These are phyloP conservation scores for Chalciporus piperatoides DNA, from an alignment of 1,284 basidiomycete species.

Conservation along the genomic window DNA sequence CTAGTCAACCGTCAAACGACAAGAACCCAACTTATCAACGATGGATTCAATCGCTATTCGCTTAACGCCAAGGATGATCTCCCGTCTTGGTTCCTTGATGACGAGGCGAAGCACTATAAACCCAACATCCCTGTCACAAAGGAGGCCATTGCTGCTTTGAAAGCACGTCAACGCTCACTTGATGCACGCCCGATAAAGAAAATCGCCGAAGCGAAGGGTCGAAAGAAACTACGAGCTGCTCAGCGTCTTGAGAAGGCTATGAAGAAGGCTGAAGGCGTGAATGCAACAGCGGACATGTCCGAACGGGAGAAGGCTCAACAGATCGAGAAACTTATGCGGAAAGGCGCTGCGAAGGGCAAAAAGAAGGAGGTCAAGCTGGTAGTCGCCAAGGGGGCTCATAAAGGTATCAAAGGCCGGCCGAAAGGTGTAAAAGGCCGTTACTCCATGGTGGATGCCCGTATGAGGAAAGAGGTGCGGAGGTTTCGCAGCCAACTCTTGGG, in stretches of 20 bases:
- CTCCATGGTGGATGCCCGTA: slow-evolving; percentile 86
- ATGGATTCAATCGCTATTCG: slow-evolving; percentile 94
- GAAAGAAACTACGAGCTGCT: slow-evolving; percentile 91
- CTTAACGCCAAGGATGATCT: slow-evolving; percentile 90
- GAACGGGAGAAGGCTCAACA: slow-evolving; percentile 94
- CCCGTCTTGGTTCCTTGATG: slow-evolving; percentile 96
- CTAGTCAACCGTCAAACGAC: slow-evolving; percentile 92
- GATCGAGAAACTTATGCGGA: slow-evolving; percentile 89
- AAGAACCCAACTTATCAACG: slow-evolving; percentile 86
- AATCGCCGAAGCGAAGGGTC: slow-evolving; percentile 96
- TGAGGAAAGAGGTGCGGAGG: slow-evolving; percentile 73
- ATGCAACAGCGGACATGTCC: slow-evolving; percentile 85
- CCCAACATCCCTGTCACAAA: slow-evolving; percentile 96
- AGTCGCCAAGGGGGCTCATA: slow-evolving; percentile 89
- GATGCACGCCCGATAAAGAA: slow-evolving; percentile 99
- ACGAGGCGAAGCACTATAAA: slow-evolving; percentile 92
- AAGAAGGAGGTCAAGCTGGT: slow-evolving; percentile 86
- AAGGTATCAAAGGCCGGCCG: slow-evolving; percentile 89
- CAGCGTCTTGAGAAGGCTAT: slow-evolving; percentile 88
- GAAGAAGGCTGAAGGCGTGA: slow-evolving; percentile 96
- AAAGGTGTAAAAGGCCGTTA: slow-evolving; percentile 95
- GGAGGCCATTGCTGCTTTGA: slow-evolving; percentile 85
- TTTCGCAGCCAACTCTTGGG: background rate
- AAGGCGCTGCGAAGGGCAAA: slow-evolving; percentile 68
- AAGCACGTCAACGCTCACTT: slow-evolving; percentile 88